Evolutionary conservation across 2,329 filamentous ascomycete species (phyloP).

Genomic region (Alternaria ventricosa): DNA sequence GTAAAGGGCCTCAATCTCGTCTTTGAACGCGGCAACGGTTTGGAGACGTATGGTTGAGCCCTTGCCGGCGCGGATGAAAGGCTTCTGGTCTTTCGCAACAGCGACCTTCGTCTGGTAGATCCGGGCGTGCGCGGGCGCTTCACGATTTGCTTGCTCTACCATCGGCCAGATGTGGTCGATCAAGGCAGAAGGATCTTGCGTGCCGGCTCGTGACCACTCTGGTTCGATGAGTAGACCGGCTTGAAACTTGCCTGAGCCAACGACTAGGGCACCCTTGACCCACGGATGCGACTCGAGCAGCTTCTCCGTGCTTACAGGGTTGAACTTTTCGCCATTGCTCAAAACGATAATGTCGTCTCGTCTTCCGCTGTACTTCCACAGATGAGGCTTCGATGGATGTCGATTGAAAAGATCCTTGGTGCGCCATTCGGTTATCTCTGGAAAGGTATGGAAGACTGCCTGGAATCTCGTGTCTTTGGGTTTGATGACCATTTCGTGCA

Average conservation of each 20-base stretch:
- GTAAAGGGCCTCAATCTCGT: slow-evolving; percentile 33
- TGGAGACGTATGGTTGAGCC: slow-evolving; percentile 32
- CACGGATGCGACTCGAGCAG: slow-evolving; percentile 14
- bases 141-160: slow-evolving; percentile 27
- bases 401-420: slow-evolving; percentile 23
- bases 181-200: slow-evolving; percentile 9
- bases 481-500: slow-evolving; percentile 3
- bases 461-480: slow-evolving; percentile 1
- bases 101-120: slow-evolving; percentile 23
- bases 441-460: slow-evolving; percentile 2
- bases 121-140: slow-evolving; percentile 30
- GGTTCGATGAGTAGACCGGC: slow-evolving; percentile 31
- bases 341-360: slow-evolving; percentile 44
- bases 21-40: slow-evolving; percentile 25
- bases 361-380: slow-evolving; percentile 38
- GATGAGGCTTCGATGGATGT: slow-evolving; percentile 21
- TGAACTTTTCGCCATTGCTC: slow-evolving; percentile 40
- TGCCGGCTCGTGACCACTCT: neutral
- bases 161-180: slow-evolving; percentile 30
- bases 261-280: slow-evolving; percentile 23
- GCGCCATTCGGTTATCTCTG: slow-evolving; percentile 3
- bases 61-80: slow-evolving; percentile 30
- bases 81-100: slow-evolving; percentile 15
- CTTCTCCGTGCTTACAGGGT: slow-evolving; percentile 27
- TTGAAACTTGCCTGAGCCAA: slow-evolving; percentile 29